Conservation (phyloP, 768 basidiomycete species). For the Leccinum arenicola region DNA sequence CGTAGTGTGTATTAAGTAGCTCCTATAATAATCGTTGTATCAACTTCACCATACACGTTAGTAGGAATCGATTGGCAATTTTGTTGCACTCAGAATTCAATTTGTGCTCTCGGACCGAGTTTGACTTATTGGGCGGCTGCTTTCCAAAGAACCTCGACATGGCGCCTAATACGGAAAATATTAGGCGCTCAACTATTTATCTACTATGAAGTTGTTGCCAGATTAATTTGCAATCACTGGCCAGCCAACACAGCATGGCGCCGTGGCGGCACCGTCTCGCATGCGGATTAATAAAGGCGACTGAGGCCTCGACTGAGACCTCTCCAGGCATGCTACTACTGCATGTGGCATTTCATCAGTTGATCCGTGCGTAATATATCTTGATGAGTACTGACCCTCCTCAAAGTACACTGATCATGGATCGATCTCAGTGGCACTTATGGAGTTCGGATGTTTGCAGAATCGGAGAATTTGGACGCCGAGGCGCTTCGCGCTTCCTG, state of each 20-base stretch:
- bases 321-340: neutral
- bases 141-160: neutral
- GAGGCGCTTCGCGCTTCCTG: too few species aligned
- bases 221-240: neutral
- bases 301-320: neutral
- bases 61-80: neutral
- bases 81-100: neutral
- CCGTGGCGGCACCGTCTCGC: constrained; percentile 1
- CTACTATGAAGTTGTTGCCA: neutral
- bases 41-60: neutral
- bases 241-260: constrained; percentile 11
- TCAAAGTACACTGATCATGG: too few species aligned
- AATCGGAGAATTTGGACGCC: too few species aligned
- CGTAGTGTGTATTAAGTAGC: neutral
- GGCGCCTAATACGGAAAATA: constrained; percentile 3
- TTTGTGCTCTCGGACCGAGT: neutral
- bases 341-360: neutral
- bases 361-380: neutral
- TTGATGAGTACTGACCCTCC: too few species aligned
- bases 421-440: too few species aligned
- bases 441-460: too few species aligned
- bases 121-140: neutral
- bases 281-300: neutral
- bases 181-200: neutral
- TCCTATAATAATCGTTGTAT: neutral